These are phyloP conservation scores for Suillus clintonianus DNA, from an alignment of 768 basidiomycete species.

Conservation along the genomic window DNA sequence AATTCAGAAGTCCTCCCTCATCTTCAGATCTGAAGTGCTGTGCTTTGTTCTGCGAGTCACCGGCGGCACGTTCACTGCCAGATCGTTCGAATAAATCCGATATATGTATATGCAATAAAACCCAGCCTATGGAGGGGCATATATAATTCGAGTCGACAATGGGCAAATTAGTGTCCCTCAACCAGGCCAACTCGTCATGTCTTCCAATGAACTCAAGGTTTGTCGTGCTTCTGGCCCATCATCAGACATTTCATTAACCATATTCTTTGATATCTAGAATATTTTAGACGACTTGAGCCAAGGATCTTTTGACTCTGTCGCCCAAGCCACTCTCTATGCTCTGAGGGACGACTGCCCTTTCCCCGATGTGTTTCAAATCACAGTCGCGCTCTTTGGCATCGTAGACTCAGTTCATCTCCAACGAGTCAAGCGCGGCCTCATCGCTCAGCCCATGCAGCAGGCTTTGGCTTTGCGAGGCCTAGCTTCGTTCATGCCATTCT, in stretches of 20 bases:
- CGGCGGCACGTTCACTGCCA: not conserved
- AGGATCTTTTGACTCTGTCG: slow-evolving; percentile 22
- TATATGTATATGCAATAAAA: not conserved
- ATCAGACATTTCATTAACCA: not conserved
- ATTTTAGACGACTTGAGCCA: slow-evolving; percentile 19
- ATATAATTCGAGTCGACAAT: not conserved
- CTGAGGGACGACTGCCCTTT: slow-evolving; percentile 17
- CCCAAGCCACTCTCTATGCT: slow-evolving; percentile 20
- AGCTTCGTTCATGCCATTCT: slow-evolving; percentile 12
- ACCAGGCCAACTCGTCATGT: slow-evolving; percentile 11
- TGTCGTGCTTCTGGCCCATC: slow-evolving; percentile 1
- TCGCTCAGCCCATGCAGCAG: slow-evolving; percentile 13
- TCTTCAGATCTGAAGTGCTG: not conserved
- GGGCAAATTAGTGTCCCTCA: not conserved
- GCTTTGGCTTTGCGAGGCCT: slow-evolving; percentile 19
- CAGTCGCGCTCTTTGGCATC: slow-evolving; percentile 19
- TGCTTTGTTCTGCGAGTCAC: not conserved
- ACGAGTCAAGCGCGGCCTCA: slow-evolving; percentile 8
- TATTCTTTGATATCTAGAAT: not conserved
- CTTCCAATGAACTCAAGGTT: slow-evolving; percentile 20
- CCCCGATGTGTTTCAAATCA: slow-evolving; percentile 18
- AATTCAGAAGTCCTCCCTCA: not conserved
- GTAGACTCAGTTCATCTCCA: slow-evolving; percentile 22
- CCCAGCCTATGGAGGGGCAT: not conserved
- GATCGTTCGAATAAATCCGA: not conserved